These are phyloP conservation scores for Leptomonas pyrrhocoris DNA, from an alignment of 208 protist species.

Conservation along the genomic window DNA sequence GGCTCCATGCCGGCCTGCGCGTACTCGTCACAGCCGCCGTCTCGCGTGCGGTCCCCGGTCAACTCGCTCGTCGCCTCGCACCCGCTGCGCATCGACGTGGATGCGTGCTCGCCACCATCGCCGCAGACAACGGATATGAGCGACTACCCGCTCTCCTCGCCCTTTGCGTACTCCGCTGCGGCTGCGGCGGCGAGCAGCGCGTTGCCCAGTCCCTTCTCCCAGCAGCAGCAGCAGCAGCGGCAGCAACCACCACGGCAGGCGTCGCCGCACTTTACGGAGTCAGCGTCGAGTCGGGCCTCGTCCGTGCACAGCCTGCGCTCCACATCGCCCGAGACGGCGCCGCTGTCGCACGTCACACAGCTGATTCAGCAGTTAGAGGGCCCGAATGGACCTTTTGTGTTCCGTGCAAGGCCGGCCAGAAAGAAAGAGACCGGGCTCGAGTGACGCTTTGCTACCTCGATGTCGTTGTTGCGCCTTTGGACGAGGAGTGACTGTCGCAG, in stretches of 20 bases:
- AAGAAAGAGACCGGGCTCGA: background rate
- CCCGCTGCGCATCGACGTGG: slow-evolving; percentile 8
- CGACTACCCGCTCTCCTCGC: slow-evolving; percentile 1
- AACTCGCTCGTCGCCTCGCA: background rate
- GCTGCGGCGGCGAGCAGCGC: background rate
- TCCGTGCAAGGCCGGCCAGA: slow-evolving; percentile 12
- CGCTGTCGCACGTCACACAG: slow-evolving; percentile 12
- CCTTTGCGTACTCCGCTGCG: background rate
- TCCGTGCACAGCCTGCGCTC: slow-evolving; percentile 30
- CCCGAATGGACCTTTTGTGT: slow-evolving; percentile 19
- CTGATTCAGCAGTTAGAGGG: slow-evolving; percentile 24
- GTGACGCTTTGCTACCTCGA: background rate
- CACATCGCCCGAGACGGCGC: slow-evolving; percentile 1
- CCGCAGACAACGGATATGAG: background rate
- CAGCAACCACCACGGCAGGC: background rate
- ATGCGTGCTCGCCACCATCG: background rate
- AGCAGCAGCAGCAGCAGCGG: slow-evolving; percentile 1
- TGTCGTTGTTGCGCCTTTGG: too few relatives aligned
- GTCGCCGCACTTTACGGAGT: slow-evolving; percentile 12
- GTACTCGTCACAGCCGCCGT: background rate
- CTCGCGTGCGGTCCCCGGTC: background rate
- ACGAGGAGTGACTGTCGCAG: too few relatives aligned
- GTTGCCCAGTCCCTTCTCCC: slow-evolving; percentile 2
- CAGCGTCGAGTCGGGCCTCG: slow-evolving; percentile 30
- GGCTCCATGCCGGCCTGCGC: background rate